phyloP scores from a whole-genome alignment of 495 filamentous ascomycete genomes.

The Penicillium samsonianum region DNA sequence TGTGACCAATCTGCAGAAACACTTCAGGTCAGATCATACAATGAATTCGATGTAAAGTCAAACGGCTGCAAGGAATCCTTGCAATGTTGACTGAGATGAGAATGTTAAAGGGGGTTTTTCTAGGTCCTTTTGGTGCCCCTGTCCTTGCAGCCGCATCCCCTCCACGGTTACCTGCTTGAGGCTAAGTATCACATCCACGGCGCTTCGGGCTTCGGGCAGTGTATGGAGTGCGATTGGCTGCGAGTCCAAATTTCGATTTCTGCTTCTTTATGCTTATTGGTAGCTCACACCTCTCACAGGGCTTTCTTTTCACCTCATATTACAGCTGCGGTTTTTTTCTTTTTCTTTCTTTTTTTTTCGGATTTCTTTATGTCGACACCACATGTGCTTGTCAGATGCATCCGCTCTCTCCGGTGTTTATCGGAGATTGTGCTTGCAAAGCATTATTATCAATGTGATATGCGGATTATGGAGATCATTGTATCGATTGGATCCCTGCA shows the following conservation, averaged over 20 bases:
- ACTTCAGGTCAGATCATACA: conserved; percentile 10
- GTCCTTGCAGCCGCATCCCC: conserved; percentile 16
- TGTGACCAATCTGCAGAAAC: conserved; percentile 11
- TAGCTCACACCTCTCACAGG: conserved; percentile 10
- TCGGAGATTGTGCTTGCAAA: conserved; percentile 4
- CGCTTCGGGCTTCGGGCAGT: conserved; percentile 12
- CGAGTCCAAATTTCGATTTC: conserved; percentile 13
- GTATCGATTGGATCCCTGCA: conserved; percentile 5
- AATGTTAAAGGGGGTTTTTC: conserved; percentile 3
- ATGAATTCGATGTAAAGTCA: conserved; percentile 4
- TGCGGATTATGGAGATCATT: conserved; percentile 3
- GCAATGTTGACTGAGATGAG: neutral
- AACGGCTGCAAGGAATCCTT: conserved; percentile 17
- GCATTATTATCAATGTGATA: conserved; percentile 1
- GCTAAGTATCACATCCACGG: conserved; percentile 13
- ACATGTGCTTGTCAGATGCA: conserved; percentile 11
- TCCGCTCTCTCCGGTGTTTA: conserved; percentile 12
- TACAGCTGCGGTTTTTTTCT: neutral
- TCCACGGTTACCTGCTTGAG: conserved; percentile 24
- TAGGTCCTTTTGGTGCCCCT: conserved; percentile 2
- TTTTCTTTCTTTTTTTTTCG: neutral
- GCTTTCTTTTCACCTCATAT: conserved; percentile 10
- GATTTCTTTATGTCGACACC: conserved; percentile 6
- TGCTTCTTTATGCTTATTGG: conserved; percentile 18
- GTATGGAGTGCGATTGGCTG: conserved; percentile 15